phyloP scores from a whole-genome alignment of 352 stramenopile species.

The Globisporangium cederbergense region DNA sequence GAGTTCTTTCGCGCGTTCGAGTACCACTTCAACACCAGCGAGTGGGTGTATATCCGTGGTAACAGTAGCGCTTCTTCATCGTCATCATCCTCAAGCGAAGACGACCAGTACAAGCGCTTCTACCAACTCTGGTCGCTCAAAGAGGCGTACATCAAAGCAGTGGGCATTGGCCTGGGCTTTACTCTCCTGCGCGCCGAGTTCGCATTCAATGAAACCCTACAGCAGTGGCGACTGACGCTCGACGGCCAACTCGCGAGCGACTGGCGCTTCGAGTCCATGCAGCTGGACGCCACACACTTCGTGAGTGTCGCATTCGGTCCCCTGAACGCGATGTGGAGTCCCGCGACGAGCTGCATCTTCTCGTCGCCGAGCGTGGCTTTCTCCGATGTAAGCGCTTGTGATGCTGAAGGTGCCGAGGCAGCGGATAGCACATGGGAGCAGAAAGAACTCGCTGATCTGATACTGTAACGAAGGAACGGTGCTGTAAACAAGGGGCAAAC shows the following conservation, averaged over 20 bases:
- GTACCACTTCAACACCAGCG: slow-evolving; percentile 46
- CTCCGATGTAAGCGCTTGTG: background rate
- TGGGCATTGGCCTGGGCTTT: slow-evolving; percentile 70
- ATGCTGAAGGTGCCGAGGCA: background rate
- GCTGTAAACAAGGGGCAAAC: background rate
- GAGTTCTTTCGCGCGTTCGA: slow-evolving; percentile 68
- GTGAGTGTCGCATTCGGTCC: slow-evolving; percentile 49
- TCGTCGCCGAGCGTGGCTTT: background rate
- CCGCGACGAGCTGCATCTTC: slow-evolving; percentile 45
- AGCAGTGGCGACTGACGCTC: slow-evolving; percentile 35
- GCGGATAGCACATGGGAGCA: slow-evolving; percentile 5
- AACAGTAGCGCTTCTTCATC: background rate
- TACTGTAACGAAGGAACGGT: background rate
- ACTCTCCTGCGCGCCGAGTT: slow-evolving; percentile 57
- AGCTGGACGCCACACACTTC: slow-evolving; percentile 33
- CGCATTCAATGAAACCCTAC: slow-evolving; percentile 4
- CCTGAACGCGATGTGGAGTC: slow-evolving; percentile 36
- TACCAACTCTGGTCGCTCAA: slow-evolving; percentile 79
- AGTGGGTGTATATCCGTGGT: slow-evolving; percentile 58
- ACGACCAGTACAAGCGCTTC: slow-evolving; percentile 27
- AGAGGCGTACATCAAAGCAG: slow-evolving; percentile 72
- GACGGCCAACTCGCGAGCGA: slow-evolving; percentile 34
- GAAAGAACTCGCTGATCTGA: slow-evolving; percentile 14
- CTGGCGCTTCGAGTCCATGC: slow-evolving; percentile 42
- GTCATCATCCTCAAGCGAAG: background rate